A percentile compares a stretch with the other conserved stretches of the same genome.
phyloP scores from a whole-genome alignment of 2,329 filamentous ascomycete genomes.

The Calonectria crousiana region DNA sequence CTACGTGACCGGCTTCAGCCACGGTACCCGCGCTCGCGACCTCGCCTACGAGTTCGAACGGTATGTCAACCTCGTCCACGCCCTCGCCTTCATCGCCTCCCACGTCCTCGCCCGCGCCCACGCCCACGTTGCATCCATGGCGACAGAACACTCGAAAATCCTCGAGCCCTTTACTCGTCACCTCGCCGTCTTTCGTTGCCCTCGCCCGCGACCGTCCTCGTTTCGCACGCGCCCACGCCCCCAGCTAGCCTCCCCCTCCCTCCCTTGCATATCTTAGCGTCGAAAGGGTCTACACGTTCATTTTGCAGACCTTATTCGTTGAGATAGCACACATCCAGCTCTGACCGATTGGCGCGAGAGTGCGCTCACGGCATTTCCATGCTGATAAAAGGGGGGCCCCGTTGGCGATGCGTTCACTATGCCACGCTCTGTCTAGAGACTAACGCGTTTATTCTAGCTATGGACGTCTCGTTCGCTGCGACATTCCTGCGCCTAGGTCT shows the following conservation, averaged over 20 bases:
- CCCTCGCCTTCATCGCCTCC: slow-evolving; percentile 51
- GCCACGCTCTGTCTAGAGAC: slow-evolving; percentile 57
- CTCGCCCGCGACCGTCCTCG: slow-evolving; percentile 43
- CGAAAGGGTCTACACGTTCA: slow-evolving; percentile 46
- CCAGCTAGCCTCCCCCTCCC: slow-evolving; percentile 38
- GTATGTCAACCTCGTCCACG: slow-evolving; percentile 79
- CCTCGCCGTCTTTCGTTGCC: slow-evolving; percentile 43
- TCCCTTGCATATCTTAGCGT: slow-evolving; percentile 35
- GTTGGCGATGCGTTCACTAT: slow-evolving; percentile 37
- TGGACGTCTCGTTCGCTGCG: slow-evolving; percentile 96
- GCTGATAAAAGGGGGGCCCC: slow-evolving; percentile 45
- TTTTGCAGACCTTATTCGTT: slow-evolving; percentile 43
- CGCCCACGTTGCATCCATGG: slow-evolving; percentile 40
- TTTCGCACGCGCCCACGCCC: slow-evolving; percentile 44
- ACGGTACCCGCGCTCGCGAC: slow-evolving; percentile 98
- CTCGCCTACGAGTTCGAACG: slow-evolving; percentile 99
- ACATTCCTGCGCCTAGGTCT: slow-evolving; percentile 95
- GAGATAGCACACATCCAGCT: slow-evolving; percentile 39
- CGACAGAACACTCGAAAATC: slow-evolving; percentile 35
- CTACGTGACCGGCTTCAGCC: slow-evolving; percentile 99
- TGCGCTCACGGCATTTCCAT: slow-evolving; percentile 39
- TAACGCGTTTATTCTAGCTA: slow-evolving; percentile 74
- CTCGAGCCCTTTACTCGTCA: slow-evolving; percentile 43
- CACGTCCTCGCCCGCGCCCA: slow-evolving; percentile 46
- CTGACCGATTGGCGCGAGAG: slow-evolving; percentile 41